phyloP scores from a whole-genome alignment of 164 flowering plant genomes.

The Vitis riparia region DNA sequence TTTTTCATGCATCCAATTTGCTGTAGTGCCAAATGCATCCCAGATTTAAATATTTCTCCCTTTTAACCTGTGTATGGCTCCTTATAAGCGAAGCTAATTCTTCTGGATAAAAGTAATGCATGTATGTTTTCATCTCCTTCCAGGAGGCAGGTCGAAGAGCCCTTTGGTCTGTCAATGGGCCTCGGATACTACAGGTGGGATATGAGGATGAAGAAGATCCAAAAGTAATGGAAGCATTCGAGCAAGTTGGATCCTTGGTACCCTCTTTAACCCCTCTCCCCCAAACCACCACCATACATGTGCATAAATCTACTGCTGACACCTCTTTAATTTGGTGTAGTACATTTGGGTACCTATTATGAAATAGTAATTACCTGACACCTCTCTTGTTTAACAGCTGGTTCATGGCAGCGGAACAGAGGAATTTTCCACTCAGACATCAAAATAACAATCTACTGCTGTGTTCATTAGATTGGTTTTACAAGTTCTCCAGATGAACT shows the following conservation, averaged over 20 bases:
- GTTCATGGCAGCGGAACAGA: conserved; percentile 44
- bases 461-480: neutral
- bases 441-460: conserved; percentile 14
- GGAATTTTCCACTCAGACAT: conserved; percentile 27
- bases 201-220: conserved; percentile 90
- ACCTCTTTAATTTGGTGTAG: neutral
- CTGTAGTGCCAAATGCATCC: too few species aligned
- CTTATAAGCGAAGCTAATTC: neutral
- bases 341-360: neutral
- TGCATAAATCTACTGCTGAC: too few species aligned
- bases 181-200: conserved; percentile 81
- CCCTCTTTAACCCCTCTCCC: neutral
- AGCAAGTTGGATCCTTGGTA: conserved; percentile 91
- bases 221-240: conserved; percentile 93
- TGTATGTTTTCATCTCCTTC: conserved; percentile 1
- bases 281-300: neutral
- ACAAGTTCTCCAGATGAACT: neutral
- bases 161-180: conserved; percentile 91
- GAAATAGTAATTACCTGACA: neutral
- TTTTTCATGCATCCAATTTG: too few species aligned
- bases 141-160: conserved; percentile 94
- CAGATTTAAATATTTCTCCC: too few species aligned
- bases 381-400: conserved; percentile 39
- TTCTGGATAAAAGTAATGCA: neutral
- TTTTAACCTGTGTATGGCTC: too few species aligned